Evolutionary conservation across 306 rosid genomes (phyloP), one percentile per base, ranked within the genome.

Genomic region (Pachyrhizus erosus): DNA sequence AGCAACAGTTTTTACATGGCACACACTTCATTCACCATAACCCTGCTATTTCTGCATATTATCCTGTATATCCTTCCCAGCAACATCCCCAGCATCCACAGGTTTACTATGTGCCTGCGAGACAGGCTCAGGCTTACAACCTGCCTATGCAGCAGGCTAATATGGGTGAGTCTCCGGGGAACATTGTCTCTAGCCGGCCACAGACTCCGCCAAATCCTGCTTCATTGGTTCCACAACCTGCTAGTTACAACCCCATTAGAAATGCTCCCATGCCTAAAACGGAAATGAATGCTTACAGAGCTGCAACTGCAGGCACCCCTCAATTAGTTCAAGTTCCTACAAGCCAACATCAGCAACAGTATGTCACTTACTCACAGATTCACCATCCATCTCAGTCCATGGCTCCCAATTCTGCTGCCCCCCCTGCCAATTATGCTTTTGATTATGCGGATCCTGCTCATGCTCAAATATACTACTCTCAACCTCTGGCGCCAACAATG

Each of bases 301-400:
- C 91, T 21, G 87, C 93, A 33, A 57, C 91, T 26, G 72, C 91
- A 33, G 92, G 87, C 77, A 75, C 90, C 82, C 90, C 91, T 39
- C 91, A 89, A 27, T 74, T 91, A 46, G 94, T 93, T 80, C 99
- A 95, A 80, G 96, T 89, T 82, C 87, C 99, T 31, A 15, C 94
- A 24, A 55, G 83, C 84, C 99, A 96, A 84, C 93, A 87, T 78
- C 97, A 91, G 89, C 97, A 90, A 65, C 97, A 89, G 24, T 92
- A 87, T 75, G 91, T 86, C 52, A 88, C 91, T 73, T 96, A 92
- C 86, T 72, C 97, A 54, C 97, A 96, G 83, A 86, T 91, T 70
- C 98, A 89, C 62, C 97, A 93, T 82, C 98, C 96, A 11, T 89
- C 98, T 42, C 97, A 95, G 80, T 91, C 98, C 17, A 87, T 86